These are phyloP conservation scores for Sisymbrium altissimum DNA, from an alignment of 345 rosid genomes.

Conservation along the genomic window DNA sequence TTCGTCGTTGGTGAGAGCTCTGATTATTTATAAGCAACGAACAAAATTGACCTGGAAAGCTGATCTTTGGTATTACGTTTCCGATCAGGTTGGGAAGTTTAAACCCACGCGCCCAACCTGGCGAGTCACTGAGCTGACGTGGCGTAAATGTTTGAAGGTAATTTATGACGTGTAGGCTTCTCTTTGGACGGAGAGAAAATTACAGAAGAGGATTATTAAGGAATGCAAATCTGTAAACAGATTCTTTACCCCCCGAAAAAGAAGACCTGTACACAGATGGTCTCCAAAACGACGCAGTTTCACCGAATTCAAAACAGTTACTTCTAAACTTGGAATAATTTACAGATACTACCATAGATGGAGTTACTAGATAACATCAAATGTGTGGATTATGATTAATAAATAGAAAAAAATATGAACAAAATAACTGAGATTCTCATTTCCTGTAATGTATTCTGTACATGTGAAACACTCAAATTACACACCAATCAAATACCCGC, in stretches of 20 bases:
- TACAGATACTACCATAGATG: not conserved
- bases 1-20: not conserved
- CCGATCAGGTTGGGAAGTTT: not conserved
- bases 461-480: conserved; percentile 17
- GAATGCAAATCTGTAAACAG: not conserved
- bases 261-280: not conserved
- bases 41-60: not conserved
- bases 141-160: not conserved
- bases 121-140: not conserved
- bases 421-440: not conserved
- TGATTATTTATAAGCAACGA: not conserved
- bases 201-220: not conserved
- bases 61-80: not conserved
- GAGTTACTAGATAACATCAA: not conserved
- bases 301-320: not conserved
- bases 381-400: no score
- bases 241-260: no score
- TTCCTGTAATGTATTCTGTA: conserved; percentile 8
- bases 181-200: not conserved
- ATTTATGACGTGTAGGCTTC: not conserved
- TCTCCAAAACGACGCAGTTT: not conserved
- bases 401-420: not conserved
- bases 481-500: not conserved
- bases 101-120: not conserved
- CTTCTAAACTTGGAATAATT: not conserved